A percentile compares a stretch with the other conserved stretches of the same genome.
These are phyloP conservation scores for Eutrema japonicum DNA, from an alignment of 345 rosid genomes.

Conservation along the genomic window DNA sequence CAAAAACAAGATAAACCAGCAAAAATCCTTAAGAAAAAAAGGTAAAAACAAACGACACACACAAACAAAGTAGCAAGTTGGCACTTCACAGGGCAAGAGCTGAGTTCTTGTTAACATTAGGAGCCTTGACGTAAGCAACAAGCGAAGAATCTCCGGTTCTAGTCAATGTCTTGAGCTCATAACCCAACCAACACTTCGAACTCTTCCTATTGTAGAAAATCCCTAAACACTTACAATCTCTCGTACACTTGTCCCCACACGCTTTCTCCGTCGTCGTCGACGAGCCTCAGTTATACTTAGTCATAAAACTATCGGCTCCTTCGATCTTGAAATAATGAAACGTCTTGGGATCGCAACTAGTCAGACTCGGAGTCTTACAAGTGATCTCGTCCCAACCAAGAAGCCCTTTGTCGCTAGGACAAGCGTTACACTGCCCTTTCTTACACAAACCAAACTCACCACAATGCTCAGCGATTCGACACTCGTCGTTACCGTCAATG, in stretches of 20 bases:
- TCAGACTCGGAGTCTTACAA: constrained; percentile 32
- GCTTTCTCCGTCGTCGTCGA: constrained; percentile 37
- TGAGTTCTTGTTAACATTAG: neutral
- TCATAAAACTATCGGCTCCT: constrained; percentile 5
- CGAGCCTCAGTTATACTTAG: constrained; percentile 44
- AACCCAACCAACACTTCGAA: neutral
- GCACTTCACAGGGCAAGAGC: constrained; percentile 3
- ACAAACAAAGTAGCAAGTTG: neutral
- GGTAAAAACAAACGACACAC: neutral
- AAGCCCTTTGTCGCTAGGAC: constrained; percentile 1
- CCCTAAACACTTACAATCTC: constrained; percentile 56
- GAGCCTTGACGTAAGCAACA: constrained; percentile 20
- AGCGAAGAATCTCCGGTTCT: constrained; percentile 8
- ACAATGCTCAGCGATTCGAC: neutral
- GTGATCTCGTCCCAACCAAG: constrained; percentile 14
- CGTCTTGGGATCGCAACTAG: neutral
- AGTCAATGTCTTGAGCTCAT: neutral
- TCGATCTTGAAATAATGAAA: constrained; percentile 23
- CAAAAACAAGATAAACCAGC: neutral
- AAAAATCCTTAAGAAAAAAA: neutral
- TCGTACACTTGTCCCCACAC: constrained; percentile 49
- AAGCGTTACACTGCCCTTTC: neutral
- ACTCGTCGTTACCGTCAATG: constrained; percentile 7
- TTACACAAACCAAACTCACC: constrained; percentile 13
- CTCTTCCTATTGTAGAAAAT: constrained; percentile 47